Evolutionary conservation across 345 rosid genomes (phyloP).

Genomic region (Raphanus raphanistrum): DNA sequence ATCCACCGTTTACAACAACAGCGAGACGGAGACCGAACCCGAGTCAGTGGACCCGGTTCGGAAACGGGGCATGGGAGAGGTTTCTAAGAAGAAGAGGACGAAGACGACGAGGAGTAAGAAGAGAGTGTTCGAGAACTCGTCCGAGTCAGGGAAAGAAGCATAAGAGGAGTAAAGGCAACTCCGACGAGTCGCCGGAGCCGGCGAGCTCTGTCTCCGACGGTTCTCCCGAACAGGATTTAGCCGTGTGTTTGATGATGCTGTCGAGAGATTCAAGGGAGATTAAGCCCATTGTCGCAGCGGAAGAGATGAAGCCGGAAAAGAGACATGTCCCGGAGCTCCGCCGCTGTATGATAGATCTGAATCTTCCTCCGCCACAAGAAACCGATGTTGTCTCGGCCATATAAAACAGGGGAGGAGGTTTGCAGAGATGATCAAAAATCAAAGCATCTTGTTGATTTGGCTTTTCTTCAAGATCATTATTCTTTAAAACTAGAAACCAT

Average conservation of each 20-base stretch:
- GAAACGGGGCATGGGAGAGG: slow-evolving; percentile 44
- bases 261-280: slow-evolving; percentile 73
- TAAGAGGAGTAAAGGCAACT: slow-evolving; percentile 25
- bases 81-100: slow-evolving; percentile 21
- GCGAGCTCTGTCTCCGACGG: slow-evolving; percentile 76
- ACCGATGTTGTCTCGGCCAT: slow-evolving; percentile 43
- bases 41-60: slow-evolving; percentile 68
- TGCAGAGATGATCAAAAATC: slow-evolving; percentile 5
- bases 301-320: slow-evolving; percentile 37
- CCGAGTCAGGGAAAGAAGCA: slow-evolving; percentile 19
- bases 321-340: slow-evolving; percentile 33
- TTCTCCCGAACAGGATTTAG: slow-evolving; percentile 75
- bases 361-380: slow-evolving; percentile 87
- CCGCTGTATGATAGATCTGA: slow-evolving; percentile 73
- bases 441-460: slow-evolving; percentile 24
- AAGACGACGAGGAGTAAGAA: slow-evolving; percentile 16
- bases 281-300: slow-evolving; percentile 22
- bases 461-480: slow-evolving; percentile 31
- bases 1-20: slow-evolving; percentile 53
- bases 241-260: slow-evolving; percentile 92
- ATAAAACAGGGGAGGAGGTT: neutral
- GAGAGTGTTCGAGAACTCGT: slow-evolving; percentile 10
- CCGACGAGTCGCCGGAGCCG: slow-evolving; percentile 61
- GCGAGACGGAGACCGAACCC: slow-evolving; percentile 68
- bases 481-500: slow-evolving; percentile 11